These are phyloP conservation scores for Uronychia binucleata DNA, from an alignment of 73 alveolate genomes.

Conservation along the genomic window DNA sequence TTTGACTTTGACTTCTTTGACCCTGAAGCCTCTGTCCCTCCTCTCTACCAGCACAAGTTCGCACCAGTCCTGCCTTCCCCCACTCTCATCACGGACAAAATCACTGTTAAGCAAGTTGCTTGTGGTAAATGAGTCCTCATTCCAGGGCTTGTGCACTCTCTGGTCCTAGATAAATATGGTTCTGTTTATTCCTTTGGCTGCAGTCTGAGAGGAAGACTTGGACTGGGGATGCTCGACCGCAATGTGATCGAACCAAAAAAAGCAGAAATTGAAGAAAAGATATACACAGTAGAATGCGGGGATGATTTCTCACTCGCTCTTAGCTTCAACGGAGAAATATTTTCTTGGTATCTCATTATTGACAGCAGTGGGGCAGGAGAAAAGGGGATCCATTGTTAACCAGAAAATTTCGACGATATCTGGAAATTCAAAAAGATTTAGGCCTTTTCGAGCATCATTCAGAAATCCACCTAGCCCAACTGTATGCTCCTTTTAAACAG, in stretches of 20 bases:
- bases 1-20: background rate
- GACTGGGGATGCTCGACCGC: background rate
- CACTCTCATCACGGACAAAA: background rate
- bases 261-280: background rate
- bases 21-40: background rate
- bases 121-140: background rate
- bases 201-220: background rate
- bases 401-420: background rate
- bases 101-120: background rate
- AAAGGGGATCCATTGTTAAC: constrained; percentile 2
- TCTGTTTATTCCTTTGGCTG: background rate
- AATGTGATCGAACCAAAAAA: background rate
- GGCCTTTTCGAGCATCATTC: background rate
- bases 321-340: background rate
- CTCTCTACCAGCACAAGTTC: background rate
- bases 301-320: constrained; percentile 3
- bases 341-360: background rate
- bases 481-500: background rate
- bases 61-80: background rate
- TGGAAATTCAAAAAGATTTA: constrained; percentile 7
- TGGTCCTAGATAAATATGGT: background rate
- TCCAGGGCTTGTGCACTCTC: background rate
- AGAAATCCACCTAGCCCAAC: background rate
- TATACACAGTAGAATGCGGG: background rate
- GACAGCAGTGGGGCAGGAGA: constrained; percentile 4